Evolutionary conservation across 2,329 filamentous ascomycete species (phyloP).

Genomic region (Dryadomyces quercivorus): DNA sequence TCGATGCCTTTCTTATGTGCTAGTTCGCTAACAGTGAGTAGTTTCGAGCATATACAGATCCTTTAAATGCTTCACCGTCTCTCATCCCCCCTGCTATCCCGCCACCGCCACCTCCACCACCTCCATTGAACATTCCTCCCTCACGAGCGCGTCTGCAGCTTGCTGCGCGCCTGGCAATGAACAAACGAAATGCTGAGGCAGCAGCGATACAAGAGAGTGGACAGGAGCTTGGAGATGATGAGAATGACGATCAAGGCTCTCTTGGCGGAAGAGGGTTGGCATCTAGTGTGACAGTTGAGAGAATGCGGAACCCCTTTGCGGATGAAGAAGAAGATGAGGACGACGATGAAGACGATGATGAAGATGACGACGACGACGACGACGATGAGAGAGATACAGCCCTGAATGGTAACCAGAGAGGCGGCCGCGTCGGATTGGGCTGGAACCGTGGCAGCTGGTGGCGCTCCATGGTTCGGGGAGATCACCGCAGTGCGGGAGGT

Average conservation of each 20-base stretch:
- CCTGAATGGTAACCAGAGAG: slow-evolving; percentile 11
- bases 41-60: slow-evolving; percentile 49
- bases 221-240: background rate
- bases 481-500: slow-evolving; percentile 4
- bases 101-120: slow-evolving; percentile 52
- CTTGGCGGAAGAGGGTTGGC: background rate
- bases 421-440: slow-evolving; percentile 13
- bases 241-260: background rate
- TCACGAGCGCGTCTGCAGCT: slow-evolving; percentile 79
- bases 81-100: slow-evolving; percentile 46
- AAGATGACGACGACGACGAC: slow-evolving; percentile 26
- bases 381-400: slow-evolving; percentile 25
- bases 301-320: slow-evolving; percentile 40
- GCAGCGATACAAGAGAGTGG: slow-evolving; percentile 26
- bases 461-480: slow-evolving; percentile 19
- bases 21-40: slow-evolving; percentile 16
- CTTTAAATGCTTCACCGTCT: slow-evolving; percentile 34
- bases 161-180: slow-evolving; percentile 73
- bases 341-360: slow-evolving; percentile 38
- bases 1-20: background rate
- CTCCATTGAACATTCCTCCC: slow-evolving; percentile 66
- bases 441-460: slow-evolving; percentile 26
- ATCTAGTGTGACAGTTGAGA: slow-evolving; percentile 12
- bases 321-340: slow-evolving; percentile 41
- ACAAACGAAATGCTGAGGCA: slow-evolving; percentile 45